A percentile compares a stretch with the other conserved stretches of the same genome.
phyloP scores from a whole-genome alignment of 306 rosid species.

The Quercus cerris region DNA sequence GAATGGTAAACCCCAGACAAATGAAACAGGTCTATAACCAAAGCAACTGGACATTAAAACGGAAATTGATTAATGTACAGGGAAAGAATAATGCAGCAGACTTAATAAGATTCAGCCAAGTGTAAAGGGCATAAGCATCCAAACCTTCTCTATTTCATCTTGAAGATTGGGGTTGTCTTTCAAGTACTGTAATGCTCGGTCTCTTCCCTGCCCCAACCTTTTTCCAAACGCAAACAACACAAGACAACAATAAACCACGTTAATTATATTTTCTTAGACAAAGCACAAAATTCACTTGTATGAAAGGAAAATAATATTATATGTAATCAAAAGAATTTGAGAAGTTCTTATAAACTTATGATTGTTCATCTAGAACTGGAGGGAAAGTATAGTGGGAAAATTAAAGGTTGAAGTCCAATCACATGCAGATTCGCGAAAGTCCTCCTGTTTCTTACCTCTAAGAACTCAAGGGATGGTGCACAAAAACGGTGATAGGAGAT shows the following conservation, averaged over 20 bases:
- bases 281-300: background rate
- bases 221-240: constrained; percentile 20
- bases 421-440: background rate
- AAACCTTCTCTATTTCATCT: constrained; percentile 92
- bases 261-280: background rate
- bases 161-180: constrained; percentile 69
- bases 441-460: background rate
- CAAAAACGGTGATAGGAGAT: background rate
- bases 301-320: background rate
- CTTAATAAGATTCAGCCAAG: background rate
- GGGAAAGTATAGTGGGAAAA: background rate
- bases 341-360: background rate
- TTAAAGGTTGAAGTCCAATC: background rate
- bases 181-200: constrained; percentile 78
- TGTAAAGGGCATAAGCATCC: constrained; percentile 13
- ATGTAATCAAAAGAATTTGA: background rate
- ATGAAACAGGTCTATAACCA: background rate
- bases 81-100: constrained; percentile 3
- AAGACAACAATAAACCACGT: constrained; percentile 12
- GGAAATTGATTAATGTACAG: background rate
- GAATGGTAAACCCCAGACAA: background rate
- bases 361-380: background rate
- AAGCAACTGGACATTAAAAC: constrained; percentile 1
- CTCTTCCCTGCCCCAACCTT: constrained; percentile 99
- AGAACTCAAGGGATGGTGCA: background rate